Evolutionary conservation across 176 grass and related monocot species (phyloP), one percentile per base, ranked within the genome.

Genomic region (Echinochloa phyllopogon): DNA sequence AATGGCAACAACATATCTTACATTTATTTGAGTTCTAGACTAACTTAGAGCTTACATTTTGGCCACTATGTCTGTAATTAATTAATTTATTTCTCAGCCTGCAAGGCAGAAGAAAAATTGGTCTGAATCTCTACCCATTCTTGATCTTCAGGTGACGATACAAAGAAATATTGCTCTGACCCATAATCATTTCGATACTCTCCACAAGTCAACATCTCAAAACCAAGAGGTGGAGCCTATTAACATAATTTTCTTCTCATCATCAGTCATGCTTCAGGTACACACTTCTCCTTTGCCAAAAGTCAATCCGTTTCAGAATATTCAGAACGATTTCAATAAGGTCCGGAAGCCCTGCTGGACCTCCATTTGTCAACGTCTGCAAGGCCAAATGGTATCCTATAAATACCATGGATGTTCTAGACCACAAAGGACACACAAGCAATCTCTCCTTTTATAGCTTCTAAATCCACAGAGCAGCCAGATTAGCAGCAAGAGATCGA

Each of bases 331-430:
- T 23, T 37, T 37, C 27, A 80, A 29, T 5, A 79, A 62, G 29
- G 29, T 40, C 14, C 12, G 17, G 8, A 12, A 45, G 51, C 24
- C 42, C 18, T 76, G 70, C 77, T 63, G 4, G 9, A 10, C 33
- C 33, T 64, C 73, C 71, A 86, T 86, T 82, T 89, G 83, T 89
- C 83, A 89, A 89, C 71, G 56, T 77, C 20, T 86, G 53, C 53
- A 69, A 55, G 52, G 6, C 36, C 10, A 56, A 69, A 76, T 70
- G 78, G 43, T 55, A 55, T 20, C 80, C 70, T 86, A 82, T 86
- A 89, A 82, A 77, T 86, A 78, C 56, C 83, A 45, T 56, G 45
- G 45, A 41, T 25, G 52, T 63, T 76, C 37, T 76, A 20, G 24
- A 63, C 77, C 36, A 25, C 68, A 62, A 62, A 77, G 43, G 41